A percentile compares a stretch with the other conserved stretches of the same genome.
Conservation (phyloP, 805 yeast species). For the Wickerhamomyces chaumierensis region DNA sequence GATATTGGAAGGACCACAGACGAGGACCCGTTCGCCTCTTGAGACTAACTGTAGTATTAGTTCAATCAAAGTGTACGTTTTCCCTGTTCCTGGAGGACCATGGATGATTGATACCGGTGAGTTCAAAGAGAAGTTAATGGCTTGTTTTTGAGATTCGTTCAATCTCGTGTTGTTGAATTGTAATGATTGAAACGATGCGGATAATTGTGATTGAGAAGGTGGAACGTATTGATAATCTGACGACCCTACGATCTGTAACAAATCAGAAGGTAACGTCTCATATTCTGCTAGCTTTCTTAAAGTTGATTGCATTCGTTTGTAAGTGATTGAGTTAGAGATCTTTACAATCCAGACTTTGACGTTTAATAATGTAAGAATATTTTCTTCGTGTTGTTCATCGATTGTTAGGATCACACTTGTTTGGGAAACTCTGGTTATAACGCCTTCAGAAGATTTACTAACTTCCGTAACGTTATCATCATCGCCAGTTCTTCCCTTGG, state of each 20-base stretch:
- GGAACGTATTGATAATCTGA: conserved; percentile 22
- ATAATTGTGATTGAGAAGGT: conserved; percentile 10
- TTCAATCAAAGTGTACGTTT: conserved; percentile 77
- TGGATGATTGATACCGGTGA: conserved; percentile 53
- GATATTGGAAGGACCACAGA: conserved; percentile 91
- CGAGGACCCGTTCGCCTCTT: conserved; percentile 50
- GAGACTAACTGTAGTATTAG: conserved; percentile 64
- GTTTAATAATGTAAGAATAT: conserved; percentile 31
- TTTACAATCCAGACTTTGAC: conserved; percentile 49
- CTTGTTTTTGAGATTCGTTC: conserved; percentile 52
- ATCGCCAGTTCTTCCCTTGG: conserved; percentile 3
- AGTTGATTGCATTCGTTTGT: conserved; percentile 69
- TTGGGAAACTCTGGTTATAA: conserved; percentile 42
- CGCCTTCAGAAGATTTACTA: conserved; percentile 41
- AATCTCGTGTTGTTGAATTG: conserved; percentile 33
- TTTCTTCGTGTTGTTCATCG: conserved; percentile 43
- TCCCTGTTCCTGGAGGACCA: conserved; percentile 78
- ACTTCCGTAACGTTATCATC: conserved; percentile 10
- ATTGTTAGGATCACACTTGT: conserved; percentile 45
- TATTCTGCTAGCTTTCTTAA: conserved; percentile 53
- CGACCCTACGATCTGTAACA: conserved; percentile 37
- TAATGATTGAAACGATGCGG: conserved; percentile 5
- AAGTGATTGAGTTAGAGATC: conserved; percentile 54
- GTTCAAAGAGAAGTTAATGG: conserved; percentile 54
- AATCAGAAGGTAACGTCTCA: conserved; percentile 21